Conservation (phyloP, 2,329 filamentous ascomycete species). For the Ophidiomyces ophidiicola region DNA sequence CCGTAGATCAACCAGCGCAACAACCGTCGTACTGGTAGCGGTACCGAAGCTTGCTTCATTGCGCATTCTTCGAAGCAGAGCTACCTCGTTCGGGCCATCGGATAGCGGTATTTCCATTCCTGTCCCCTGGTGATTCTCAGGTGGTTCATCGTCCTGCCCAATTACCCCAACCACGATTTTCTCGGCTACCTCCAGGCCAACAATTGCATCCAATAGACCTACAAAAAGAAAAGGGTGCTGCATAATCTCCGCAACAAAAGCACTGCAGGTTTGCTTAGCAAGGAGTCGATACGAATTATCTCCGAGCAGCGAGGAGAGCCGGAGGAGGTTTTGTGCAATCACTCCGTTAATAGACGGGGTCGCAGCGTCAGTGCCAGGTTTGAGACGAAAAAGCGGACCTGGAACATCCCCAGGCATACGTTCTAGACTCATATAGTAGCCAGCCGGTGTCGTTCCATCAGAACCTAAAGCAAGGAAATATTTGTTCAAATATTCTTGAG, state of each 20-base stretch:
- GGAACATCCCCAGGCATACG: constrained; percentile 49
- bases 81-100: background rate
- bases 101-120: background rate
- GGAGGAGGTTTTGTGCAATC: constrained; percentile 76
- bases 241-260: constrained; percentile 82
- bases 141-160: constrained; percentile 23
- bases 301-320: constrained; percentile 57
- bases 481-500: constrained; percentile 58
- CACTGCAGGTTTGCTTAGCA: constrained; percentile 62
- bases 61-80: constrained; percentile 24
- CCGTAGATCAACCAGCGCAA: constrained; percentile 27
- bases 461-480: constrained; percentile 60
- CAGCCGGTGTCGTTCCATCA: constrained; percentile 27
- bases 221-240: constrained; percentile 91
- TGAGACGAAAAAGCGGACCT: constrained; percentile 61
- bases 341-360: constrained; percentile 83
- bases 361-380: constrained; percentile 88
- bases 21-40: constrained; percentile 24
- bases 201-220: constrained; percentile 62
- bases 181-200: constrained; percentile 60
- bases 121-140: constrained; percentile 14
- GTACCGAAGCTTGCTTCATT: constrained; percentile 24
- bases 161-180: constrained; percentile 47
- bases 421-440: constrained; percentile 33
- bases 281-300: constrained; percentile 51